Evolutionary conservation across 352 stramenopile species (phyloP).

Genomic region (Phytophthora brassicae): DNA sequence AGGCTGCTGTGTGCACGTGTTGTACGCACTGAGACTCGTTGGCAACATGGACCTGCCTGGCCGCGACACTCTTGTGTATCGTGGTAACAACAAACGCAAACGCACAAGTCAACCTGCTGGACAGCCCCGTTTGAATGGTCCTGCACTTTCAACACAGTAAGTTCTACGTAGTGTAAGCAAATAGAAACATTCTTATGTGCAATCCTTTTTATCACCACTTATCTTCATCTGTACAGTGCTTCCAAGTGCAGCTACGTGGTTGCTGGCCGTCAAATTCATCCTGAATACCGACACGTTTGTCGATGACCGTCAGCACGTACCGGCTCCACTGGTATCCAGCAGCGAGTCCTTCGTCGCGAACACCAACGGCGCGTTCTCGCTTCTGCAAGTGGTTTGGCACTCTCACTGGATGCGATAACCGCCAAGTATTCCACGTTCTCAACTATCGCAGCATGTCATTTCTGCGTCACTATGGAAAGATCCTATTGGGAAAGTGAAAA

Average conservation of each 20-base stretch:
- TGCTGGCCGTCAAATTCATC: too few species aligned
- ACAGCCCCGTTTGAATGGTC: not conserved
- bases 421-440: slow-evolving; percentile 70
- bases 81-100: not conserved
- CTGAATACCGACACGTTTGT: too few species aligned
- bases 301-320: too few species aligned
- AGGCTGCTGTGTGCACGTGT: slow-evolving; percentile 1
- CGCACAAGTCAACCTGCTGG: not conserved
- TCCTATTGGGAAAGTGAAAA: slow-evolving; percentile 7
- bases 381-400: slow-evolving; percentile 94
- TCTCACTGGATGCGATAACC: slow-evolving; percentile 93
- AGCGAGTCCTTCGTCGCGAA: too few species aligned
- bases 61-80: slow-evolving; percentile 2
- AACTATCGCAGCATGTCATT: slow-evolving; percentile 55
- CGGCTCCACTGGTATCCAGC: too few species aligned
- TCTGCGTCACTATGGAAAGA: slow-evolving; percentile 51
- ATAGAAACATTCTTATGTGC: too few species aligned
- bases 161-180: too few species aligned
- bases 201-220: too few species aligned
- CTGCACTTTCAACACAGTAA: not conserved
- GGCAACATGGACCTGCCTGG: not conserved
- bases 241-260: too few species aligned
- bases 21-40: not conserved
- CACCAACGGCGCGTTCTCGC: too few species aligned
- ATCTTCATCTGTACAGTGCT: too few species aligned